Evolutionary conservation across 1,139 yeast species (phyloP), one percentile per base, ranked within the genome.

Genomic region (Lizanozyma gosingica): DNA sequence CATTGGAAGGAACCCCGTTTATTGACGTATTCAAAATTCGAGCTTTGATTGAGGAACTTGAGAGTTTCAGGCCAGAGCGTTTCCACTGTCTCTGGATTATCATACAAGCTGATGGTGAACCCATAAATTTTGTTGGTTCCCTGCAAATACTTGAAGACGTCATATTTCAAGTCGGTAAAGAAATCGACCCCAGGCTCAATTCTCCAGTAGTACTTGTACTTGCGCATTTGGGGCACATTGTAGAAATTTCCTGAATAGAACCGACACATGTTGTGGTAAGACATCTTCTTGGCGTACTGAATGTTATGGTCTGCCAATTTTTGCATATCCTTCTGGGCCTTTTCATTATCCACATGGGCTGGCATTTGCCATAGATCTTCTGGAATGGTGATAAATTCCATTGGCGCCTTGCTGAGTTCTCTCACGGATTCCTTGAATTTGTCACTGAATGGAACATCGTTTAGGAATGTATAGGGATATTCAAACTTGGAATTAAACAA

Each of bases 181-280:
- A 80, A 83, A 29, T 71, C 63, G 1, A 87, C 86, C 39, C 65
- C 65, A n/a, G 94, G 94, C 56, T 84, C 94, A 36, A 84, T 71
- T 44, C 94, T 67, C 94, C 94, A 84, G 56, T 83, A 84, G 61
- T 80, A 84, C 45, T 62, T 62, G 52, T 62, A 73, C 43, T 78
- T 62, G 38, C 63, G 64, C 54, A 84, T 55, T 42, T 75, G 76
- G 2, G 84, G 84, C 45, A 83, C 71, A 39, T 78, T 67, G 56
- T 69, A 83, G 51, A 84, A 81, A 45, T 63, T 63, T 14, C 80
- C 79, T 48, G 83, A 79, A 54, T 83, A 79, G 62, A 76, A 83
- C 27, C 92, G 65, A 53, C 94, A 83, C 94, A 83, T 83, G 52
- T 82, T 79, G 51, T 82, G 92, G 54, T 84, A 84, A 0, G 86